Conservation (phyloP, 225 moss, liverwort and hornwort species). For the Sphagnum contortum region DNA sequence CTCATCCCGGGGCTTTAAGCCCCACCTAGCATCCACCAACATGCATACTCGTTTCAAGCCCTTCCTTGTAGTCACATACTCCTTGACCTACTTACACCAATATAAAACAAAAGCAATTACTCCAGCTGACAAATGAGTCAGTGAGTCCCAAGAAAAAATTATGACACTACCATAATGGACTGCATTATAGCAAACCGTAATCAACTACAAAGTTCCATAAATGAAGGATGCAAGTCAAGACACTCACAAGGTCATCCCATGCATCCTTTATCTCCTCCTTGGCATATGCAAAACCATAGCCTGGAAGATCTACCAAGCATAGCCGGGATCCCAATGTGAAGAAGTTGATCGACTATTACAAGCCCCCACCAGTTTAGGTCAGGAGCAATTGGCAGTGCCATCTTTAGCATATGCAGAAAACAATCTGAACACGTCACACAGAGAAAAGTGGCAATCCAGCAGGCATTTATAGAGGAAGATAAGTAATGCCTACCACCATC, state of each 20-base stretch:
- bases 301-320: conserved; percentile 84
- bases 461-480: too few species aligned
- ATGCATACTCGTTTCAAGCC: conserved; percentile 78
- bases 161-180: conserved; percentile 1
- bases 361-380: not conserved
- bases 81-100: conserved; percentile 49
- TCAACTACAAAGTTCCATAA: too few species aligned
- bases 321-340: conserved; percentile 76
- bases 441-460: too few species aligned
- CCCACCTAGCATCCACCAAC: conserved; percentile 95
- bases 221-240: not conserved
- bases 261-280: conserved; percentile 67
- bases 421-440: too few species aligned
- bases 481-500: too few species aligned
- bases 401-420: too few species aligned
- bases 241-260: conserved; percentile 90
- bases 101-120: not conserved
- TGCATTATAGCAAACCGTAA: too few species aligned
- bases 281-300: conserved; percentile 94
- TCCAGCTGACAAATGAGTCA: not conserved
- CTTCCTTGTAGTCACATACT: conserved; percentile 64
- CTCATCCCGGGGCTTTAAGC: conserved; percentile 83
- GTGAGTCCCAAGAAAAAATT: too few species aligned
- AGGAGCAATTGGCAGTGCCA: too few species aligned
- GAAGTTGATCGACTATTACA: conserved; percentile 73